phyloP scores from a whole-genome alignment of 2,329 filamentous ascomycete genomes.

The Fusarium phyllophilum region DNA sequence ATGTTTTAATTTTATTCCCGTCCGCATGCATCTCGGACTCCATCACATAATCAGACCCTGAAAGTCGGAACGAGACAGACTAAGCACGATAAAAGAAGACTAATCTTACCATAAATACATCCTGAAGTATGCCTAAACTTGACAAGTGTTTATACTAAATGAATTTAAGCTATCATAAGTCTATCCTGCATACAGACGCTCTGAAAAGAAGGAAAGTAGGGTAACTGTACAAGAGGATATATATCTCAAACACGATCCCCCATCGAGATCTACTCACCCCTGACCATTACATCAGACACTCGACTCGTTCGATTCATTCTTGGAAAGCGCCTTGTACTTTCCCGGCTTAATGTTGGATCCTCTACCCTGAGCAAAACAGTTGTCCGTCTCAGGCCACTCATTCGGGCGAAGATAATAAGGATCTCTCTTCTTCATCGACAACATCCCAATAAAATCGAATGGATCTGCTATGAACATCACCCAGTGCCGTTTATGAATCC shows the following conservation, averaged over 20 bases:
- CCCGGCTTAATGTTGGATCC: conserved; percentile 29
- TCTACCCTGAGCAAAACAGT: conserved; percentile 38
- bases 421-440: conserved; percentile 39
- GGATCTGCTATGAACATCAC: conserved; percentile 30
- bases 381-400: conserved; percentile 33
- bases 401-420: conserved; percentile 33
- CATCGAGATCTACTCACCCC: conserved; percentile 1
- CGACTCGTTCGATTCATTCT: conserved; percentile 11
- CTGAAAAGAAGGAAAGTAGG: neutral
- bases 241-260: neutral
- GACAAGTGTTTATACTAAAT: neutral
- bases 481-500: conserved; percentile 40
- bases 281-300: conserved; percentile 16
- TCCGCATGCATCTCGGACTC: neutral
- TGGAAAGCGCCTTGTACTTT: conserved; percentile 20
- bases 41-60: neutral
- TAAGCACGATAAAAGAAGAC: neutral
- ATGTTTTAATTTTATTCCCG: conserved; percentile 11
- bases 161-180: neutral
- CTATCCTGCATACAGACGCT: neutral
- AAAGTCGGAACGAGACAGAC: neutral
- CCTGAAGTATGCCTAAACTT: neutral
- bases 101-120: neutral
- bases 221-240: neutral
- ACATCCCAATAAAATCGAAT: conserved; percentile 40